Evolutionary conservation across 2,329 filamentous ascomycete species (phyloP), one percentile per base, ranked within the genome.

Genomic region (Leptographium procerum): DNA sequence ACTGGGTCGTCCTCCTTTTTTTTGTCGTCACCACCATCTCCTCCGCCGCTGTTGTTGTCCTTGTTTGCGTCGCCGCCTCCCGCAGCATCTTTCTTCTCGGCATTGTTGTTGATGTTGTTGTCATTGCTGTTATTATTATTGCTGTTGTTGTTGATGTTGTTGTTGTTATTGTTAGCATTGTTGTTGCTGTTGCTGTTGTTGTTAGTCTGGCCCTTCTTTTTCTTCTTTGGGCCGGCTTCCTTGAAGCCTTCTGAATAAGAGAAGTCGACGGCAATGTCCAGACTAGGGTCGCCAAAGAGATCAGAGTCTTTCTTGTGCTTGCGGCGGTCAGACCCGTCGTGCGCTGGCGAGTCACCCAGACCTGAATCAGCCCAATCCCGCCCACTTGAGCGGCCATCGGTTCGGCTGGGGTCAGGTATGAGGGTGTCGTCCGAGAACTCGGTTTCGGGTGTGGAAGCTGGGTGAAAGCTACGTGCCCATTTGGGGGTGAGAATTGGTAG

Each of bases 211-310:
- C 11, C 19, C n/a, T 74, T 71, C 61, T 77, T 76, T 34, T 86
- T 86, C 69, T 78, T 83, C 68, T 80, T 81, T 63, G 79, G 77
- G 2, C 72, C 77, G 43, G 75, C 77, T 66, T 85, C 77, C 56
- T 75, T 73, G 70, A 76, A 82, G 54, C 75, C 79, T 48, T 80
- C 73, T 56, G 77, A 70, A 29, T 76, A 80, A 26, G 73, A 73
- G 59, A 87, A 81, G 66, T 88, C 84, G 55, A 88, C 71, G 33
- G 73, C 70, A 24, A 72, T 66, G 45, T 71, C 68, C 64, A 72
- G 70, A 43, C 68, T 71, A n/a, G 77, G 77, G 62, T 81, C 77
- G 47, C 63, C 62, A 36, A 83, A 70, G 7, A 81, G 64, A 64
- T 70, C 68, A 61, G 70, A 65, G 29, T 66, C 66, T 54, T 60